phyloP scores from a whole-genome alignment of 2,329 filamentous ascomycete genomes.

The Diplodia intermedia region DNA sequence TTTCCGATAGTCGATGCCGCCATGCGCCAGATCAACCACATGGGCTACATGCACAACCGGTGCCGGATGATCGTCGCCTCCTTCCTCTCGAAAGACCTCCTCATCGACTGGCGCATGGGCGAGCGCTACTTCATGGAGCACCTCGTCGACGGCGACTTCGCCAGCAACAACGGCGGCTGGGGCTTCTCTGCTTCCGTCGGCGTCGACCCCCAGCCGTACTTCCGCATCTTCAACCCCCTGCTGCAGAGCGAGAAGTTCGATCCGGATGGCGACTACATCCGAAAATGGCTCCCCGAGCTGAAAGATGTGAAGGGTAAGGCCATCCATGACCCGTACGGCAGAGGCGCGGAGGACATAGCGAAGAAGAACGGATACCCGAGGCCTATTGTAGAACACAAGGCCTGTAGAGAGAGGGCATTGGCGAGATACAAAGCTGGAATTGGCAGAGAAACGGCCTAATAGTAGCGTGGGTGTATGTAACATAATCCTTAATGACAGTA shows the following conservation, averaged over 20 bases:
- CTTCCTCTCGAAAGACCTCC: constrained; percentile 79
- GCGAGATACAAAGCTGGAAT: constrained; percentile 72
- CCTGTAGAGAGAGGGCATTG: constrained; percentile 70
- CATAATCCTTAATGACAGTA: not conserved
- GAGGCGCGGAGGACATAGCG: constrained; percentile 65
- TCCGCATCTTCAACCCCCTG: constrained; percentile 86
- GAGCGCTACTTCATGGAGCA: constrained; percentile 85
- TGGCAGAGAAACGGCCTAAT: constrained; percentile 56
- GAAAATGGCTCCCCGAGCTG: constrained; percentile 82
- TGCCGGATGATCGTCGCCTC: constrained; percentile 84
- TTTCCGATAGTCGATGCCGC: constrained; percentile 86
- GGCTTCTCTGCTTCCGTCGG: constrained; percentile 71
- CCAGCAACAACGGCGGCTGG: constrained; percentile 77
- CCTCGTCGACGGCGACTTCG: constrained; percentile 80
- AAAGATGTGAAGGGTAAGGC: constrained; percentile 67
- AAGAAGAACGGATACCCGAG: constrained; percentile 74
- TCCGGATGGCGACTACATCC: constrained; percentile 76
- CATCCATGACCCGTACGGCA: constrained; percentile 80
- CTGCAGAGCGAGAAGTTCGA: constrained; percentile 89
- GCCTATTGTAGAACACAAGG: constrained; percentile 77
- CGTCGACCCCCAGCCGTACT: constrained; percentile 88
- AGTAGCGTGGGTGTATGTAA: not conserved
- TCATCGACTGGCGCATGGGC: constrained; percentile 83
- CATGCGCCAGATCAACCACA: constrained; percentile 75
- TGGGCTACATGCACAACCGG: constrained; percentile 84